These are phyloP conservation scores for Kappamyces sp. DNA, from an alignment of 192 early-diverging fungal species.

Conservation along the genomic window DNA sequence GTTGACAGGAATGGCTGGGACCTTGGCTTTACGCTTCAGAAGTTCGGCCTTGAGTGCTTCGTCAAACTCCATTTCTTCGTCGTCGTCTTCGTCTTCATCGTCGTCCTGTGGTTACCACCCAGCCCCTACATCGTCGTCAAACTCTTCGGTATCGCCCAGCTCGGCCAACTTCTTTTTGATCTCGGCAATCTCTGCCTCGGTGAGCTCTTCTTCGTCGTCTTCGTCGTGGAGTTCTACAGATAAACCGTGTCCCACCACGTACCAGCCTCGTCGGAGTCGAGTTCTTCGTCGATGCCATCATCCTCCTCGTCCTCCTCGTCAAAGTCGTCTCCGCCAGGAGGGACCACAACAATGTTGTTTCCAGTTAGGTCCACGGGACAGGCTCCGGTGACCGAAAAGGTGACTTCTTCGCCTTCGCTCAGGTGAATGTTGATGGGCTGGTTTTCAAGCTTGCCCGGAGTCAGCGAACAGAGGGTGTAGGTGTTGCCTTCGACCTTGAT, in stretches of 20 bases:
- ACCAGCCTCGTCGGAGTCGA: not conserved
- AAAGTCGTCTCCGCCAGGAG: constrained; percentile 35
- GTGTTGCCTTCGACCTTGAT: constrained; percentile 64
- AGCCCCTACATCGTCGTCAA: too few relatives aligned
- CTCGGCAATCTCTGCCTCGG: constrained; percentile 34
- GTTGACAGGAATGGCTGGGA: constrained; percentile 24
- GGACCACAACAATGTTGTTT: constrained; percentile 50
- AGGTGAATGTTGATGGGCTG: constrained; percentile 61
- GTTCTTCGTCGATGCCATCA: constrained; percentile 34
- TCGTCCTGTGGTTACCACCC: not conserved
- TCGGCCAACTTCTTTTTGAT: not conserved
- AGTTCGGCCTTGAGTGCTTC: constrained; percentile 33
- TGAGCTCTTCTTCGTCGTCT: constrained; percentile 29
- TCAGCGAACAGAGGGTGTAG: constrained; percentile 78
- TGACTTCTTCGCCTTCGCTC: constrained; percentile 67
- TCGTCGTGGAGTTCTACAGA: constrained; percentile 16
- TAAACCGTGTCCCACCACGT: not conserved
- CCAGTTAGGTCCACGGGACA: constrained; percentile 66
- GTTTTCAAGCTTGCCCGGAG: constrained; percentile 71
- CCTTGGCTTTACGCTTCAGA: constrained; percentile 32
- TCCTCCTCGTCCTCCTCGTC: constrained; percentile 40
- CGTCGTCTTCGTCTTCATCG: constrained; percentile 38
- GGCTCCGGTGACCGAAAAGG: constrained; percentile 64
- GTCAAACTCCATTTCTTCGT: constrained; percentile 27
- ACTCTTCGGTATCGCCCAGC: too few relatives aligned